Conservation (phyloP, 768 basidiomycete species). For the Panaeolus papilionaceus region DNA sequence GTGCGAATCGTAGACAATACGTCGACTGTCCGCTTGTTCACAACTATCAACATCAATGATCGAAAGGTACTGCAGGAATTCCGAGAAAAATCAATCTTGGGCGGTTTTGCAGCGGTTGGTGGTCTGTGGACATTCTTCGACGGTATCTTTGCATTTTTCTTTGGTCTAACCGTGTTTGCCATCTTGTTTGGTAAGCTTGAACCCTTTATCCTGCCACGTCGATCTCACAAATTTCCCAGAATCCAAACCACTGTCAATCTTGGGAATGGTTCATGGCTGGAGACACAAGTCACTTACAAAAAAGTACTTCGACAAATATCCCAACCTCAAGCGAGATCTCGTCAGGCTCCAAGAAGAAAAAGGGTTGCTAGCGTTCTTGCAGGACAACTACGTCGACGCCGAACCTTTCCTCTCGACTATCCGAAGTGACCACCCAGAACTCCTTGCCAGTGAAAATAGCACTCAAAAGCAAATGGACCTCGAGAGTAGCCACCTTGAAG, state of each 20-base stretch:
- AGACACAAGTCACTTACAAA: slow-evolving; percentile 1
- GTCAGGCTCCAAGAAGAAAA: background rate
- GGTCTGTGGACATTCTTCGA: slow-evolving; percentile 27
- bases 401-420: background rate
- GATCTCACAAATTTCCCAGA: background rate
- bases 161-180: slow-evolving; percentile 20
- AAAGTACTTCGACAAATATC: slow-evolving; percentile 3
- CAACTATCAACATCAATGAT: slow-evolving; percentile 18
- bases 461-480: background rate
- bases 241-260: slow-evolving; percentile 2
- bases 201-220: background rate
- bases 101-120: slow-evolving; percentile 24
- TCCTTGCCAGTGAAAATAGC: background rate
- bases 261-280: slow-evolving; percentile 7
- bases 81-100: slow-evolving; percentile 24
- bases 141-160: slow-evolving; percentile 25
- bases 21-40: slow-evolving; percentile 22
- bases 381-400: slow-evolving; percentile 9
- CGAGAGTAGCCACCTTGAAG: background rate
- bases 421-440: background rate
- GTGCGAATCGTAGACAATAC: slow-evolving; percentile 9
- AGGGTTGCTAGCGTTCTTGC: slow-evolving; percentile 10
- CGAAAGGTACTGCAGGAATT: slow-evolving; percentile 23
- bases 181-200: background rate
- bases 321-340: slow-evolving; percentile 5